Evolutionary conservation across 768 basidiomycete genomes (phyloP).

Genomic region (Daedalea quercina): DNA sequence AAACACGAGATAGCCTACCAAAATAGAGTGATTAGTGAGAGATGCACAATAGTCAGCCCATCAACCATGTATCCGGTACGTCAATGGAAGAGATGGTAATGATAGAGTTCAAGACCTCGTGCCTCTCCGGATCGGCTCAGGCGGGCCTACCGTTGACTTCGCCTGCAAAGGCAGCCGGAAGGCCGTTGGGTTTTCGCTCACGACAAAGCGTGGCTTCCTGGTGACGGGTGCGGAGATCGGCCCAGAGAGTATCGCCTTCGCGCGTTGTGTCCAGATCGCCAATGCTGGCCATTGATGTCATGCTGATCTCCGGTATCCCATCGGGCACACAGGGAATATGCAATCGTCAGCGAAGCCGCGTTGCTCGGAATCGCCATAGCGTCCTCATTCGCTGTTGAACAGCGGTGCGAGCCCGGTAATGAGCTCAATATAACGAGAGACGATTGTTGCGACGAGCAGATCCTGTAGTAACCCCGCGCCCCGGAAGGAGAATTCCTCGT

Average conservation of each 20-base stretch:
- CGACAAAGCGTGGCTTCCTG: background rate
- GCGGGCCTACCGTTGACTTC: background rate
- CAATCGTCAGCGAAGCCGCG: background rate
- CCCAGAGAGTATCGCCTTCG: background rate
- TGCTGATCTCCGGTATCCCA: background rate
- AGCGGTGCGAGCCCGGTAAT: no score
- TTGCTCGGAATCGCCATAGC: no score
- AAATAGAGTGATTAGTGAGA: slow-evolving; percentile 1
- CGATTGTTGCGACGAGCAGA: no score
- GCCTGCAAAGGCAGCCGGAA: background rate
- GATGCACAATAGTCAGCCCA: background rate
- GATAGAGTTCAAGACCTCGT: background rate
- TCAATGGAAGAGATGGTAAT: slow-evolving; percentile 1
- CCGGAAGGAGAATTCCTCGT: no score
- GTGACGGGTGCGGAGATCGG: background rate
- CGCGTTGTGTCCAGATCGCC: background rate
- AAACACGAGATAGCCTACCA: background rate
- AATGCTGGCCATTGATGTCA: background rate
- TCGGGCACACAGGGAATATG: background rate
- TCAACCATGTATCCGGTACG: background rate
- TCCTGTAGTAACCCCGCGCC: no score
- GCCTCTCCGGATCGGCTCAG: slow-evolving; percentile 3
- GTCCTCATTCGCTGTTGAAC: no score
- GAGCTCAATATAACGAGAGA: no score
- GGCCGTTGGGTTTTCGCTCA: background rate